Base-by-base conservation (phyloP, 805 yeast genomes). In the Metschnikowia peoriensis region DNA sequence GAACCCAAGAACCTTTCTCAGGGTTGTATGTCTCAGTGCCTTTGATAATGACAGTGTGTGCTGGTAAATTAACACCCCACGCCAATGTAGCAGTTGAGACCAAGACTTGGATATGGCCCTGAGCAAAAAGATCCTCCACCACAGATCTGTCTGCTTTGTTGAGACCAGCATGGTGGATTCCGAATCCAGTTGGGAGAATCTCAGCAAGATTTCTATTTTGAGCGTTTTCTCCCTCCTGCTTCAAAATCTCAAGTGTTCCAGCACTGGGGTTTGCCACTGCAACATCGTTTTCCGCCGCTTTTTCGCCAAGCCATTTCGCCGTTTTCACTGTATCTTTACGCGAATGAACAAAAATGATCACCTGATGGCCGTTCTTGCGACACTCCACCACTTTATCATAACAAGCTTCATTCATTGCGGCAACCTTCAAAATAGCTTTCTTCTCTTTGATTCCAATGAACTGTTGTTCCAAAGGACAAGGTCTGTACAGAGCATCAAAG, bases 11-110 rank as follows among this genome's bases (percentile, higher is more conserved):
- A 50, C 97, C 96, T 56, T 81, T 82, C 57, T 88, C 94, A 0
- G 99, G 97, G 6, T 94, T 87, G 62, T 96, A 94, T 0, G 91
- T 85, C 62, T 89, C 96, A 0, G 99, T 93, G 0, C 98, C 98
- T 63, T 89, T 89, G 56, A 91, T 88, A 28, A 91, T 85, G 14
- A 87, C 94, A 58, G 87, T 71, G 68, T 86, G 87, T 0, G 94
- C 93, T 1, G 93, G 93, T 57, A 88, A 74, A 61, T 87, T 88
- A 44, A 88, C 93, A 68, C 93, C 93, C 93, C 93, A 88, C 0
- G 94, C 93, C 57, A 88, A 76, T 1, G 93, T 88, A n/a, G 90
- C 84, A 0, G 94, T 87, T 1, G 93, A 92, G 38, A 88, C 76
- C 51, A 91, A 73, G 0, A 91, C 88, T 60, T 84, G 87, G n/a